These are phyloP conservation scores for Cnidoscolus chayamansa DNA, from an alignment of 441 rosid species.

Conservation along the genomic window DNA sequence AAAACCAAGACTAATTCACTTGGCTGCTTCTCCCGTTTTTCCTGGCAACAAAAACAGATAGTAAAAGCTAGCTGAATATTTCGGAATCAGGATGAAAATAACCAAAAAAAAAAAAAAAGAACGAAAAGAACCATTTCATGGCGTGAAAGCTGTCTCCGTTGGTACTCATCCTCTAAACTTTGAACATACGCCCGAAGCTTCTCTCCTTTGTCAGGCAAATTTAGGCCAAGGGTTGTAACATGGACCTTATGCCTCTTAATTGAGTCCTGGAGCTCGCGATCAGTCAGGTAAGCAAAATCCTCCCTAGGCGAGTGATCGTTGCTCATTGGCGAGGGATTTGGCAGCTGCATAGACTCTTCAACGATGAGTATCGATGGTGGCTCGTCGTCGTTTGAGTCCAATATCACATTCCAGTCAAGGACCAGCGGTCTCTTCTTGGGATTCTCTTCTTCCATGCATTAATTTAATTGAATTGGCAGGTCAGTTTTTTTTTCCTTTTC, in stretches of 20 bases:
- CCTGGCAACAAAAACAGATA: slow-evolving; percentile 16
- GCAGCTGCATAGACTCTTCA: slow-evolving; percentile 10
- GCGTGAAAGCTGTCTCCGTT: slow-evolving; percentile 36
- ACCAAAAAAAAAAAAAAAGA: background rate
- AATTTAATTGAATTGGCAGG: background rate
- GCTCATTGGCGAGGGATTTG: slow-evolving; percentile 14
- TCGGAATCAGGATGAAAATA: background rate
- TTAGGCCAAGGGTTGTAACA: background rate
- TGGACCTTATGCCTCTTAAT: slow-evolving; percentile 32
- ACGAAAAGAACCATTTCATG: slow-evolving; percentile 30
- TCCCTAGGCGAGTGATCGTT: slow-evolving; percentile 29
- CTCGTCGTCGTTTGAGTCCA: slow-evolving; percentile 35
- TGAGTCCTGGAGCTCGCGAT: slow-evolving; percentile 35
- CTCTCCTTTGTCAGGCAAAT: slow-evolving; percentile 51
- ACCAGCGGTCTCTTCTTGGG: slow-evolving; percentile 29
- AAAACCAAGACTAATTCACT: background rate
- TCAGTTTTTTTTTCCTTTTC: background rate
- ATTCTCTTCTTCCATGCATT: slow-evolving; percentile 32
- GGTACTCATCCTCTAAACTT: slow-evolving; percentile 45
- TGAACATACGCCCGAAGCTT: slow-evolving; percentile 34
- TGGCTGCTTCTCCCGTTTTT: background rate
- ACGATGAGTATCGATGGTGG: slow-evolving; percentile 35
- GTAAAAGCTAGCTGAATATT: background rate
- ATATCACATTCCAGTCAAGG: slow-evolving; percentile 40
- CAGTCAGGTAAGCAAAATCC: slow-evolving; percentile 27